Percentiles rank a stretch among this genome's conserved stretches.
Conservation (phyloP, 2,329 filamentous ascomycete species). For the Pseudogymnoascus sp. region DNA sequence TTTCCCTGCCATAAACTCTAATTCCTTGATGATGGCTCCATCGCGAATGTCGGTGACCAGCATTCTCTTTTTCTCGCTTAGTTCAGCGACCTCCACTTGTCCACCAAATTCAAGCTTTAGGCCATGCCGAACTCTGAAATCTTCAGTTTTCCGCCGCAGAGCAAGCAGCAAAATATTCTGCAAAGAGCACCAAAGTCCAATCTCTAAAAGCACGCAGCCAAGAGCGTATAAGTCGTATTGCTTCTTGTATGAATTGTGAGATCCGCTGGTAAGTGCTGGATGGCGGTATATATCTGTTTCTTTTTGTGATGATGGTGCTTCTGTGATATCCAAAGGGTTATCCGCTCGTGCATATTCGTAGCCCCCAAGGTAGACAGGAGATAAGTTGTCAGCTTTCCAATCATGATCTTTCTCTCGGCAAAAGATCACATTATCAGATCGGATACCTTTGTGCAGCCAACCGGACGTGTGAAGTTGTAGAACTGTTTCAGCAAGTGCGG, state of each 20-base stretch:
- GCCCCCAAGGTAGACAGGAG: constrained; percentile 10
- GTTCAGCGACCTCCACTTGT: not conserved
- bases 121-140: not conserved
- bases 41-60: not conserved
- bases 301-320: constrained; percentile 11
- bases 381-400: not conserved
- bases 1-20: not conserved
- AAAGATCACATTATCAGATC: not conserved
- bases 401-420: not conserved
- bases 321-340: constrained; percentile 13
- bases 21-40: not conserved
- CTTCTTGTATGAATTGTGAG: constrained; percentile 10
- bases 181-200: constrained; percentile 2
- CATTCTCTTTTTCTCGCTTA: not conserved
- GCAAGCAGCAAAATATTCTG: not conserved
- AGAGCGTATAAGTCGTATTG: constrained; percentile 19
- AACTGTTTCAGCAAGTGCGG: constrained; percentile 12
- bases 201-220: constrained; percentile 10
- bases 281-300: constrained; percentile 15
- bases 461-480: constrained; percentile 14
- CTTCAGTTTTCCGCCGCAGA: not conserved
- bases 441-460: constrained; percentile 14
- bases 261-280: constrained; percentile 2
- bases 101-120: not conserved
- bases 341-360: constrained; percentile 15